Evolutionary conservation across 2,329 filamentous ascomycete species (phyloP).

Genomic region (Tricladium varicosporioides): DNA sequence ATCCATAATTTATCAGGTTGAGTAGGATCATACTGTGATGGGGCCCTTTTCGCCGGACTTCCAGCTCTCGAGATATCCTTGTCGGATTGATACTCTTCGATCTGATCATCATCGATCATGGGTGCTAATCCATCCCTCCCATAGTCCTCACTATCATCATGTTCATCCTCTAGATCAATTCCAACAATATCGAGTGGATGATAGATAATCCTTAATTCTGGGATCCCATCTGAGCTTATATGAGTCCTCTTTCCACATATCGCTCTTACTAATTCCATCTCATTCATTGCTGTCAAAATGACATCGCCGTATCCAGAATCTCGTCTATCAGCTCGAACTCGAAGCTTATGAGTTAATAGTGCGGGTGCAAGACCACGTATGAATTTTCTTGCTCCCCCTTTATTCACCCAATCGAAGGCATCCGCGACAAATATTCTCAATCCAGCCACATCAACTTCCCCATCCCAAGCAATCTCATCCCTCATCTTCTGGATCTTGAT

Average conservation of each 20-base stretch:
- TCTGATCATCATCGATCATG: constrained; percentile 63
- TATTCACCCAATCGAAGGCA: constrained; percentile 82
- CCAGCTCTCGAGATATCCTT: constrained; percentile 16
- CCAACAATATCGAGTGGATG: constrained; percentile 74
- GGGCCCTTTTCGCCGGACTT: constrained; percentile 36
- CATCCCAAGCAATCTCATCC: constrained; percentile 57
- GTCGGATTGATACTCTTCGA: constrained; percentile 36
- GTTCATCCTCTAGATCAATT: constrained; percentile 72
- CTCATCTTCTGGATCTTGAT: constrained; percentile 55
- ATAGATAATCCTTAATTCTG: constrained; percentile 78
- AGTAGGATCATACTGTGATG: constrained; percentile 60
- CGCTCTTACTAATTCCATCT: constrained; percentile 56
- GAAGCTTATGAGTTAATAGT: constrained; percentile 63
- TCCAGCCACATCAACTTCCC: constrained; percentile 60
- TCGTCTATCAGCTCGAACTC: constrained; percentile 39
- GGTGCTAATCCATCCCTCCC: constrained; percentile 55
- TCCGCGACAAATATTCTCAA: constrained; percentile 74
- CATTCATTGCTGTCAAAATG: constrained; percentile 42
- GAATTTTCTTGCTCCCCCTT: constrained; percentile 79
- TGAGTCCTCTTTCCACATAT: constrained; percentile 70
- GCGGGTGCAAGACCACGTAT: constrained; percentile 76
- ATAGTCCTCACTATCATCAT: constrained; percentile 45
- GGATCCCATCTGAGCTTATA: constrained; percentile 68
- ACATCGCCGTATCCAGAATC: constrained; percentile 34
- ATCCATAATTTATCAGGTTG: constrained; percentile 68